Percentiles rank a stretch among this genome's conserved stretches.
These are phyloP conservation scores for Rhodotorula sp. DNA, from an alignment of 1,284 basidiomycete species.

Conservation along the genomic window DNA sequence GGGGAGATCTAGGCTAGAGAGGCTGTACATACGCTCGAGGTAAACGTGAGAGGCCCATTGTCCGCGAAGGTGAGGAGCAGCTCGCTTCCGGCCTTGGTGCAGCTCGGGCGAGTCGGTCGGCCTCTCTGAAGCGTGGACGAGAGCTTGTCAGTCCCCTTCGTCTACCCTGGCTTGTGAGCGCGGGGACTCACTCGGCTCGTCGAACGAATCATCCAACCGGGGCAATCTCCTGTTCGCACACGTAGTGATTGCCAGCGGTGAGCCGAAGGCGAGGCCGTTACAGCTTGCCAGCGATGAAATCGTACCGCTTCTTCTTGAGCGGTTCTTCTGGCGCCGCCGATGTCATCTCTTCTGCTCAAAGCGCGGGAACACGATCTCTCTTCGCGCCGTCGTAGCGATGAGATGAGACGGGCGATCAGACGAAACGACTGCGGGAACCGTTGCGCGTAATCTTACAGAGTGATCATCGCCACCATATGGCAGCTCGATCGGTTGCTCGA, in stretches of 20 bases:
- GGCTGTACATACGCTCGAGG: slow-evolving; percentile 48
- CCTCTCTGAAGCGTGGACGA: background rate
- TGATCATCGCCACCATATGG: background rate
- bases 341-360: background rate
- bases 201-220: slow-evolving; percentile 27
- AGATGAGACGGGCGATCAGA: too few species aligned
- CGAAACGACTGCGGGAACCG: too few species aligned
- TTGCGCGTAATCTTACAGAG: background rate
- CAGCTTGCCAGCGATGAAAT: too few species aligned
- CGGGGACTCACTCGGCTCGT: background rate
- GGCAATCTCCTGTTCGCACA: slow-evolving; percentile 20
- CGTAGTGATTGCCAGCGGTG: background rate
- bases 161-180: too few species aligned
- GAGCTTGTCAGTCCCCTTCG: too few species aligned
- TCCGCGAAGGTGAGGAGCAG: slow-evolving; percentile 70
- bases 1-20: background rate
- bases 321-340: slow-evolving; percentile 5
- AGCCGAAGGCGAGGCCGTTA: accelerated
- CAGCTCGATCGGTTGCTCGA: background rate
- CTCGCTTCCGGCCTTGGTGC: slow-evolving; percentile 75
- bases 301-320: slow-evolving; percentile 19
- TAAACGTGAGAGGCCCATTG: slow-evolving; percentile 75
- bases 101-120: slow-evolving; percentile 65
- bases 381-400: too few species aligned
- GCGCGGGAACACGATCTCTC: background rate